Conservation (phyloP, 2,329 filamentous ascomycete genomes). For the Colletotrichum orbiculare region DNA sequence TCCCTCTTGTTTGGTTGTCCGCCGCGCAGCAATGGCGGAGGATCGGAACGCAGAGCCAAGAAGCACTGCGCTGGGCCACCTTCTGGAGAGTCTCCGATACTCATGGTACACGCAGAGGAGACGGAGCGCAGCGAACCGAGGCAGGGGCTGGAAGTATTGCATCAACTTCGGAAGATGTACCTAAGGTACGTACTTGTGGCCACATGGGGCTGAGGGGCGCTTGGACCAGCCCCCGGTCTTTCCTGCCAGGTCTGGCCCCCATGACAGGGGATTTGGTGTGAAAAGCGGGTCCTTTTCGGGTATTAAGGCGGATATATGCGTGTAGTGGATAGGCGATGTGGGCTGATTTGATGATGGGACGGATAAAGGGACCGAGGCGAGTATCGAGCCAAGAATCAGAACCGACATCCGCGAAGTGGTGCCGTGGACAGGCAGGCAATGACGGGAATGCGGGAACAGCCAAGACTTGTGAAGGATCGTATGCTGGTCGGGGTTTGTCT, state of each 20-base stretch:
- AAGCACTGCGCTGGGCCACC: no score
- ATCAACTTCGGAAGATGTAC: no score
- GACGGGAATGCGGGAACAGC: constrained; percentile 6
- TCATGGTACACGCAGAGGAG: no score
- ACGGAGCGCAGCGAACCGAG: no score
- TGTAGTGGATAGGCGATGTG: constrained; percentile 9
- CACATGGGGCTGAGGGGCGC: neutral
- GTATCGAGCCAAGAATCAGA: constrained; percentile 7
- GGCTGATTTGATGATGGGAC: constrained; percentile 29
- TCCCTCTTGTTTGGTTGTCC: constrained; percentile 17
- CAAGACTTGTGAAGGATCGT: neutral
- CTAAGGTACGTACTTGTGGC: no score
- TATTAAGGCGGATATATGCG: constrained; percentile 33
- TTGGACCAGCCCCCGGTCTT: neutral
- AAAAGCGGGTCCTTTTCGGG: constrained; percentile 24
- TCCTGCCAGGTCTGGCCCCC: neutral
- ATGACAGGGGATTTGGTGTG: constrained; percentile 17
- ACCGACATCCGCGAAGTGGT: constrained; percentile 15
- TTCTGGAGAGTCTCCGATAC: no score
- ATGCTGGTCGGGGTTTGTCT: constrained; percentile 1
- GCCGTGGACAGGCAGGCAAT: constrained; percentile 5
- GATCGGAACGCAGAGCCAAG: neutral
- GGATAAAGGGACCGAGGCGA: constrained; percentile 28
- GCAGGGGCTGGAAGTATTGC: no score
- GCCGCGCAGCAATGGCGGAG: neutral